Base-by-base conservation (phyloP, 106 monocot species). In the Allium fistulosum region DNA sequence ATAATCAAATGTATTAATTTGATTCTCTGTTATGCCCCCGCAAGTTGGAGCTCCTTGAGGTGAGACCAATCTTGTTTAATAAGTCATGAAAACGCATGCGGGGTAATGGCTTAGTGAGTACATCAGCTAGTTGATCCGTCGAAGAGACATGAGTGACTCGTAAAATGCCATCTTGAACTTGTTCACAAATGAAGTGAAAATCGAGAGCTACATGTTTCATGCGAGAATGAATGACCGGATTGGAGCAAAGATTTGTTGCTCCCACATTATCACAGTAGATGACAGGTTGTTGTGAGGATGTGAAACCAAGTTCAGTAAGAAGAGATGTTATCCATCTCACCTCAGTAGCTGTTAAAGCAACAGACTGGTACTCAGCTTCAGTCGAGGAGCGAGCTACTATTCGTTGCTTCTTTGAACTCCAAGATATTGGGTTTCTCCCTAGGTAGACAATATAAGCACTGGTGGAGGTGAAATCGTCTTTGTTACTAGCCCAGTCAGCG, bases 321-420 rank as follows among this genome's bases (percentile, higher is more conserved):
- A 59, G 8, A 17, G 17, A 8, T 16, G 7, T 15, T 14, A 79
- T 9, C 74, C 73, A 79, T 9, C 10, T 12, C 28, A 79, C 0
- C 57, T 79, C 79, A 37, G 27, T 7, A 6, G 62, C 26, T 9
- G 67, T 48, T 47, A 11, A 9, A 4, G 61, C 72, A 8, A 67
- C 22, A 53, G 49, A 45, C 13, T 53, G 9, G 27, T 74, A 79
- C 16, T 79, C 74, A 48, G 22, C 62, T 22, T 78, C 62, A 46
- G 71, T 78, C 7, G 66, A 61, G 9, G 67, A 78, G 3, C 51
- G 56, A 12, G 72, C 65, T 48, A 78, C 49, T 4, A 17, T 46
- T 6, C 15, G 14, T 61, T 68, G 78, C 15, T 79, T 79, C 5
- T 57, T 53, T 6, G 74, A 15, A 13, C 49, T 10, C 79, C 69